Base-by-base conservation (phyloP, 2,329 filamentous ascomycete genomes). In the Penicillium sp. region DNA sequence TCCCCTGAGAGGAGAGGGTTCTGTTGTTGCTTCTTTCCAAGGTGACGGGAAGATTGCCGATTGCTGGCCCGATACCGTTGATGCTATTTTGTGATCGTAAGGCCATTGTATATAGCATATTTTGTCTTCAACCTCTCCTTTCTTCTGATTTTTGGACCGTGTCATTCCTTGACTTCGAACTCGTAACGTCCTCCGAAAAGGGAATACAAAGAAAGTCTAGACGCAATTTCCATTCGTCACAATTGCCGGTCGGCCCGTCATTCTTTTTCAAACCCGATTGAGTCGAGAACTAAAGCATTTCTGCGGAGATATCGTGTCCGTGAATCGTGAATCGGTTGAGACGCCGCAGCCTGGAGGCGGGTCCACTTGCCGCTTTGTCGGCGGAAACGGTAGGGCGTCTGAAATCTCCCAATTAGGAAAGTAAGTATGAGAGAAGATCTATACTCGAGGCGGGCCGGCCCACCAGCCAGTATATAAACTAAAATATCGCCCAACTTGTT, bases 1-100 rank as follows among this genome's bases (percentile, higher is more conserved):
- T 39, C 36, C 36, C n/a, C 36, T 39, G 36, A 39, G 36, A 39
- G 36, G 36, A 12, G 36, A 39, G n/a, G 36, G 36, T 19, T 39
- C 36, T 21, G 36, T 39, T 39, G 36, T 39, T 21, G 36, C 36
- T 39, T 39, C 36, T 19, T 39, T 39, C 36, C 36, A 39, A 21
- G n/a, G 21, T 5, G 36, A 19, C 9, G 36, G 36, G n/a, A 39
- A 39, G 36, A 19, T 19, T 39, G 8, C n/a, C 4, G n/a, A 39
- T 39, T 39, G 36, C 36, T 39, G 36, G 36, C 36, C 36, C 10
- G 36, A 39, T 39, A 39, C n/a, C 36, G 5, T 19, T 19, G n/a
- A 12, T 21, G n/a, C n/a, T 12, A 39, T 39, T 21, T 39, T 39
- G n/a, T 39, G n/a, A 39, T 4, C 36, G 5, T 1, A 9, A 6